Evolutionary conservation across 1,284 basidiomycete species (phyloP), one percentile per base, ranked within the genome.

Genomic region (Hypsizygus ulmarius): DNA sequence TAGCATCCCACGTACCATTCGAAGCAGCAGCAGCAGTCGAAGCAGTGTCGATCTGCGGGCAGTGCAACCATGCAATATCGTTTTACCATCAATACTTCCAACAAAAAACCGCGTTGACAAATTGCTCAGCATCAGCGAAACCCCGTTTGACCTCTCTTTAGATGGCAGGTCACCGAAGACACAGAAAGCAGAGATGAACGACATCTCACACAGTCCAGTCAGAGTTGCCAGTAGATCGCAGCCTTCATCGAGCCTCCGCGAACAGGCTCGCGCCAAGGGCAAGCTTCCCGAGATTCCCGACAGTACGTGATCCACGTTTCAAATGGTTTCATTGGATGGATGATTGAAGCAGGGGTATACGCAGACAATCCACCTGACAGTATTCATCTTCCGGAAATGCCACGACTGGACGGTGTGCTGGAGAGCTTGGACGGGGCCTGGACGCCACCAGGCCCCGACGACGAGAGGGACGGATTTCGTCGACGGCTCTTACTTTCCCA

Each of bases 401-500:
- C 32, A 45, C 48, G 46, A 38, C 48, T 47, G 36, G 44, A 47
- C 32, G 55, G 50, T 15, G 49, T 56, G 8, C 39, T 56, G 34
- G 54, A 58, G 11, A 33, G 11, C 10, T 29, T 18, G 18, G 36
- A 38, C 29, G 21, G 15, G 4, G 32, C 30, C 6, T 43, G 21
- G 44, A 48, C 36, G 25, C 28, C 41, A 28, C 36, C 32, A 38
- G 45, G 39, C 37, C 30, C 29, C 29, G 37, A 37, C 28, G 39
- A 50, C 12, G 35, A 43, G 34, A 38, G 25, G 15, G 39, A 33
- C 21, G 21, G 4, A 25, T 39, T 25, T 39, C 52, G 42, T 34
- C 53, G 42, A 16, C 62, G 60, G 55, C 64, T 63, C 48, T 60
- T 66, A 40, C 58, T 66, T 65, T 69, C 67, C 47, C 66, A 69